Evolutionary conservation across 108 stramenopile species (phyloP), one percentile per base, ranked within the genome.

Genomic region (Skeletonema tropicum): DNA sequence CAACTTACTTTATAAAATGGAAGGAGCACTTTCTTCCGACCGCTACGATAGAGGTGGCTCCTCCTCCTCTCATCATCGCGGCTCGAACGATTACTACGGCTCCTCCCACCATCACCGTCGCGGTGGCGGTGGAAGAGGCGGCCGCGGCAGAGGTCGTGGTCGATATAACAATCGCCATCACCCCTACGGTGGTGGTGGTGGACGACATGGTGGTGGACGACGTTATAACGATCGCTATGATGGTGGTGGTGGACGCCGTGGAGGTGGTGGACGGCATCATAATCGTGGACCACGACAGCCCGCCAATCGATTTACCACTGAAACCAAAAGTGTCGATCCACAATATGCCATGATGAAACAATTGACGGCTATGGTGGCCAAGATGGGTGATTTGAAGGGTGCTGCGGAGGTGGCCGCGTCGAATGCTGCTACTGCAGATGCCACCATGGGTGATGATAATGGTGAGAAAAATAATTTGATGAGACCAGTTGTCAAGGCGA

Each of bases 331-430:
- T 15, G 81, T 87, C 8, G 89, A 91, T 84, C 90, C 89, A 10
- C 71, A 90, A 48, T 55, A 58, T 19, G 81, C 71, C 33, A 79
- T 88, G 74, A 55, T 85, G 65, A 79, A 75, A 55, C 87, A 90
- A 31, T 63, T 93, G 13, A 76, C 83, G 3, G 88, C 89, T 29
- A 88, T 93, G 85, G 86, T 93, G 70, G 87, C 88, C 68, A 88
- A 88, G 66, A 87, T 89, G 78, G 89, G 89, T 23, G 91, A 92
- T 72, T 78, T 88, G 75, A 82, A 81, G 48, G 81, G 83, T 39
- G 71, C 86, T 1, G 82, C 82, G 33, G 77, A 78, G 14, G 82
- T 73, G 9, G 63, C 70, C 19, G 30, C 70, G 12, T 23, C 33
- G 33, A 7, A 5, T 17, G 46, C 70, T 31, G n/a, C 70, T 21